These are phyloP conservation scores for Lasiosphaeria hispida DNA, from an alignment of 495 filamentous ascomycete species.

Conservation along the genomic window DNA sequence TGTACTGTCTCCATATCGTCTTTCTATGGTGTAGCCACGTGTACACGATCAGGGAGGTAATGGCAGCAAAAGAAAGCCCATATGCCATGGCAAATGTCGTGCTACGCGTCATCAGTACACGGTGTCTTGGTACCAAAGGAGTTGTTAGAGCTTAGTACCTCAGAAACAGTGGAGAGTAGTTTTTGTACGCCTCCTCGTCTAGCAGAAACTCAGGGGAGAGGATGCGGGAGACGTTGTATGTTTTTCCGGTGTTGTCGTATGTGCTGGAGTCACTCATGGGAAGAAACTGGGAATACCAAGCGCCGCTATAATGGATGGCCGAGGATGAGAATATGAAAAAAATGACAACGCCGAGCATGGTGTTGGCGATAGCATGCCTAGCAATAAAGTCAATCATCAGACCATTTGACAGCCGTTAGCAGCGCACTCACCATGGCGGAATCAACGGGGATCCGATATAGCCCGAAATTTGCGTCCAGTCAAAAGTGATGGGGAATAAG, in stretches of 20 bases:
- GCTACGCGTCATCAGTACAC: conserved; percentile 29
- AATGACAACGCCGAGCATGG: conserved; percentile 57
- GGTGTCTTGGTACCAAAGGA: not conserved
- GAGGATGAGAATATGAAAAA: conserved; percentile 50
- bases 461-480: conserved; percentile 63
- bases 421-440: conserved; percentile 48
- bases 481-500: conserved; percentile 60
- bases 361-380: conserved; percentile 58
- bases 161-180: conserved; percentile 62
- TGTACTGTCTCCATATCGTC: conserved; percentile 57
- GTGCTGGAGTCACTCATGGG: conserved; percentile 59
- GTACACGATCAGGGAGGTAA: conserved; percentile 64
- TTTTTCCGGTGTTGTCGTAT: conserved; percentile 59
- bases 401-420: not conserved
- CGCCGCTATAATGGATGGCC: conserved; percentile 62
- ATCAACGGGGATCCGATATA: conserved; percentile 58
- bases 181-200: conserved; percentile 52
- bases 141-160: conserved; percentile 37
- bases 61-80: conserved; percentile 68
- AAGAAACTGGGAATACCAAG: conserved; percentile 60
- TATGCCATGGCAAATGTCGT: conserved; percentile 65
- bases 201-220: conserved; percentile 51
- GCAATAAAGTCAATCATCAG: not conserved
- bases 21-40: conserved; percentile 63
- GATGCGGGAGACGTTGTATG: conserved; percentile 56